Evolutionary conservation across 129 eudicot genomes (phyloP), one percentile per base, ranked within the genome.

Genomic region (Rutidosis leptorrhynchoides): DNA sequence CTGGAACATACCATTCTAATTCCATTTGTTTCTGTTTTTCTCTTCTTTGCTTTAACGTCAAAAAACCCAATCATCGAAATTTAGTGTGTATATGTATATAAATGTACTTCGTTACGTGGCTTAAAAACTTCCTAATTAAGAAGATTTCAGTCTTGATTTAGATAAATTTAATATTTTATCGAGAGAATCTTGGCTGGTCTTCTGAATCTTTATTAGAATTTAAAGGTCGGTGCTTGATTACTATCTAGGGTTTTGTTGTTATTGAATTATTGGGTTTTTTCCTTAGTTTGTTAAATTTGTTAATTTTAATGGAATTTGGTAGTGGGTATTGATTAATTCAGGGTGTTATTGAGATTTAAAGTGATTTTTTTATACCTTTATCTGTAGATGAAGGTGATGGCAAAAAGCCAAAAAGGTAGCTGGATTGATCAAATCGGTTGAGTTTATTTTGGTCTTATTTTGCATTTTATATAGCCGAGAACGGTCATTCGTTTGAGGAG

Each of bases 401-500:
- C 46, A 65, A 53, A n/a, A n/a, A n/a, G n/a, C n/a, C n/a, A n/a
- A n/a, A 46, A 40, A 77, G 58, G 67, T 70, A 40, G 61, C 73
- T 79, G 79, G 75, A 68, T 75, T 75, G 70, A 51, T 75, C 35
- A 56, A 26, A 68, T 75, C 69, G 53, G 73, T 5, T 35, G 54
- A 74, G 79, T 67, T 58, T 75, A 66, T 42, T 43, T 14, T 28
- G 71, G 71, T 78, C 35, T 25, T 29, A n/a, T 37, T 63, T 72
- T 15, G 5, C 15, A 64, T 91, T 94, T 79, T 95, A 82, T 59
- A 71, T 89, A 57, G 99, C 97, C 17, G 97, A 94, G 74, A 94
- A 94, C 70, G 99, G 99, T n/a, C 96, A 87, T 67, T 84, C 99
- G 3, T 82, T 80, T 28, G 81, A n/a, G n/a, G n/a, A 86, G 68